Percentiles rank a stretch among this genome's conserved stretches.
Evolutionary conservation across 73 alveolate species (phyloP).

Genomic region (Durusdinium trenchii): DNA sequence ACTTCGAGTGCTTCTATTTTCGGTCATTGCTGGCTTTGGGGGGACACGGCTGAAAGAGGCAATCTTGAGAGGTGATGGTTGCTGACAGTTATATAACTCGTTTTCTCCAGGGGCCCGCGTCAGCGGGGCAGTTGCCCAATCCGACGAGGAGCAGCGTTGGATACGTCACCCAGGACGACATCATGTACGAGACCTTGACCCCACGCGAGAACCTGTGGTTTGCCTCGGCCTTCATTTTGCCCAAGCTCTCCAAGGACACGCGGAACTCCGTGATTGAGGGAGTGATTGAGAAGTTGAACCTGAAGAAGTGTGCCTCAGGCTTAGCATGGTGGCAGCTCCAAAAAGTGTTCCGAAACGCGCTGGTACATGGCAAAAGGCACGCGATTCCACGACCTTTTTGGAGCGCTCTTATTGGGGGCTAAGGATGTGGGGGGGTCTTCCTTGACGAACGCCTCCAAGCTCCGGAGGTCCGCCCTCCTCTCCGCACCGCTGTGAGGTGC

Average conservation of each 20-base stretch:
- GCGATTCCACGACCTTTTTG: too few relatives aligned
- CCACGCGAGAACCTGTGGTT: slow-evolving; percentile 80
- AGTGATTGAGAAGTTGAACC: slow-evolving; percentile 58
- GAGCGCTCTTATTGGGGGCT: too few relatives aligned
- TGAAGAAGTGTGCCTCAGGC: slow-evolving; percentile 51
- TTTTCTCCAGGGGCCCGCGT: background rate
- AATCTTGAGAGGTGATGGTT: background rate
- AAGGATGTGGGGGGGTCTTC: too few relatives aligned
- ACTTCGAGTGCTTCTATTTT: too few relatives aligned
- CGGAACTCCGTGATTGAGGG: background rate
- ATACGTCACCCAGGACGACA: slow-evolving; percentile 88
- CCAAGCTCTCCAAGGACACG: slow-evolving; percentile 56
- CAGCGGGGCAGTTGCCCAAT: background rate
- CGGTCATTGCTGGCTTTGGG: background rate
- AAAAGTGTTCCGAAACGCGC: too few relatives aligned
- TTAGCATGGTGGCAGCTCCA: too few relatives aligned
- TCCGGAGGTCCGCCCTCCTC: too few relatives aligned
- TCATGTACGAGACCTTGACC: slow-evolving; percentile 89
- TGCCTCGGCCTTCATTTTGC: slow-evolving; percentile 67
- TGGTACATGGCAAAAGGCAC: too few relatives aligned
- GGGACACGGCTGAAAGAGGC: background rate
- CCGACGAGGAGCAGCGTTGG: slow-evolving; percentile 69
- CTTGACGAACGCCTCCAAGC: too few relatives aligned
- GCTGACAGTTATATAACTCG: background rate
- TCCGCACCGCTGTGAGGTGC: too few relatives aligned